Evolutionary conservation across 2,329 filamentous ascomycete species (phyloP), one percentile per base, ranked within the genome.

Genomic region (Fusarium sp.): DNA sequence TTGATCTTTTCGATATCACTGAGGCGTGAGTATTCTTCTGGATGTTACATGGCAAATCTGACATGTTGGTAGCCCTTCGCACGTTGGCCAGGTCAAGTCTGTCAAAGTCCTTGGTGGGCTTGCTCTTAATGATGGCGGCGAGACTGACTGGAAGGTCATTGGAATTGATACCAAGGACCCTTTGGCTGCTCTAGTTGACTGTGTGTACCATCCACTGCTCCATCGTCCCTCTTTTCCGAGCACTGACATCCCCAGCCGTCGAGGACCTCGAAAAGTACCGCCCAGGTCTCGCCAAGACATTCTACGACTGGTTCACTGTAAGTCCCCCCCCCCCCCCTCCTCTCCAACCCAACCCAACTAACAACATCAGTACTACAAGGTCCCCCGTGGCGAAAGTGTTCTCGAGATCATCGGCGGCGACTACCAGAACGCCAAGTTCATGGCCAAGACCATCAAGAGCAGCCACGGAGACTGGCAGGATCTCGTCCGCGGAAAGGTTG

Each of bases 111-210:
- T 82, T 3, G 80, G 80, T 1, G 79, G 77, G 0, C 72, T 82
- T 2, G 77, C 80, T 7, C 71, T 81, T 58, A 75, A 78, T 42
- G 80, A 82, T 49, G 78, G 78, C 53, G 39, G 76, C 69, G 60
- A 76, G 15, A 79, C 78, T 17, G 80, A 81, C 61, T 81, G 79
- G 80, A 81, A 81, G 46, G 72, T 80, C 42, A 75, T 81, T 31
- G 76, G 57, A 9, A 77, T 81, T 18, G 80, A 81, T 23, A 63
- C 79, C 18, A 75, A 76, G 3, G 80, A 81, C 27, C 77, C 80
- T 3, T 70, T 81, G n/a, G 76, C 79, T 4, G 53, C 66, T 2
- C 43, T 76, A 0, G 72, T 81, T 4, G 67, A 78, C 41, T 72
- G 79, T 80, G 67, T 63, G 76, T 64, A 3, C 8, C 8, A n/a